These are phyloP conservation scores for Xylariomycetidae sp. DNA, from an alignment of 2,329 filamentous ascomycete genomes.

Conservation along the genomic window DNA sequence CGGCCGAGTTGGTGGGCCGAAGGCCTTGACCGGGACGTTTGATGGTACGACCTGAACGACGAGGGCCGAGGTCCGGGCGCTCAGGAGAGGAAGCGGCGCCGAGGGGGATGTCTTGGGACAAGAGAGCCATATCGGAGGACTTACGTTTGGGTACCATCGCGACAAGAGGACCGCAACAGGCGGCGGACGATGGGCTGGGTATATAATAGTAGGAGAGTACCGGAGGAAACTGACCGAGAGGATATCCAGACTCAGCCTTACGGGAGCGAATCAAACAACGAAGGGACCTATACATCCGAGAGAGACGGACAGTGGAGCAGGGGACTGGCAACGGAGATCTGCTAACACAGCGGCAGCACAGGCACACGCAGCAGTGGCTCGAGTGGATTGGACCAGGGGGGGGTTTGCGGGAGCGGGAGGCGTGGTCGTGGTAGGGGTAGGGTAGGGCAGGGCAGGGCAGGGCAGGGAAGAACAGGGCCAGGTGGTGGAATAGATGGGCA, in stretches of 20 bases:
- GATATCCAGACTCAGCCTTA: conserved; percentile 5
- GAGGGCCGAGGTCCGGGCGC: conserved; percentile 2
- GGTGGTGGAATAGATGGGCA: too few relatives aligned
- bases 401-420: too few relatives aligned
- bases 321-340: too few relatives aligned
- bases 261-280: conserved; percentile 13
- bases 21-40: conserved; percentile 7
- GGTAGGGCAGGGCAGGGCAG: too few relatives aligned
- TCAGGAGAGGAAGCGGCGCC: conserved; percentile 3
- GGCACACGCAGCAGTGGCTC: too few relatives aligned
- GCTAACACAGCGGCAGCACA: too few relatives aligned
- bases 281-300: conserved; percentile 15
- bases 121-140: conserved; percentile 18
- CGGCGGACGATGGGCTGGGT: not conserved
- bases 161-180: not conserved
- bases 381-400: too few relatives aligned
- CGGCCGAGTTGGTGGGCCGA: not conserved
- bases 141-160: conserved; percentile 37
- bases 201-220: conserved; percentile 10
- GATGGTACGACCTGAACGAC: conserved; percentile 18
- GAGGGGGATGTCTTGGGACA: conserved; percentile 3
- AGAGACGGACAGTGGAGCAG: not conserved
- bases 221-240: conserved; percentile 11
- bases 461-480: too few relatives aligned
- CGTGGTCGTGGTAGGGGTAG: too few relatives aligned